A percentile compares a stretch with the other conserved stretches of the same genome.
Evolutionary conservation across 495 filamentous ascomycete genomes (phyloP).

Genomic region (Penicillium pancosmium): DNA sequence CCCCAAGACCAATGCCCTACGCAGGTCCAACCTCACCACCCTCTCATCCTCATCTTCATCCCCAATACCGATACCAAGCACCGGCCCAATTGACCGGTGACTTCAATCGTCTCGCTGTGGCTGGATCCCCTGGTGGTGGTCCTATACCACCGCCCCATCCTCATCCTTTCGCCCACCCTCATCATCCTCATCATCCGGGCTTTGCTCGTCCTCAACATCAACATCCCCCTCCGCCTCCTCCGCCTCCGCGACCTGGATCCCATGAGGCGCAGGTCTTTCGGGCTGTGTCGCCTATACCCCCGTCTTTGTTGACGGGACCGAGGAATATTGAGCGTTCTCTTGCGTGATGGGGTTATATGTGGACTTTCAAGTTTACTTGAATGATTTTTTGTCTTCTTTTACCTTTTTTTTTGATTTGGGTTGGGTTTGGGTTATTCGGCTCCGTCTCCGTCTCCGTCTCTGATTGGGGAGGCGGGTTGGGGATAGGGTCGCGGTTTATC

Average conservation of each 20-base stretch:
- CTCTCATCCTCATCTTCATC: background rate
- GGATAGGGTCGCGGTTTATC: background rate
- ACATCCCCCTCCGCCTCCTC: constrained; percentile 23
- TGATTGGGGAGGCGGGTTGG: no score
- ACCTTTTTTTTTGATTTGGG: background rate
- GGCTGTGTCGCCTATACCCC: constrained; percentile 33
- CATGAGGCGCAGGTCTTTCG: constrained; percentile 24
- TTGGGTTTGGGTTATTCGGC: background rate
- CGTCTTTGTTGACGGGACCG: constrained; percentile 36
- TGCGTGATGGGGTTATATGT: constrained; percentile 27
- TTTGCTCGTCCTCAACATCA: constrained; percentile 17
- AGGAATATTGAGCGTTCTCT: constrained; percentile 45
- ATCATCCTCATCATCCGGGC: constrained; percentile 16
- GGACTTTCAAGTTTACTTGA: background rate
- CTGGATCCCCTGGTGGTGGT: constrained; percentile 4
- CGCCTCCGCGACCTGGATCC: constrained; percentile 21
- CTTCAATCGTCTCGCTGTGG: constrained; percentile 28
- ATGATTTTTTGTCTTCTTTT: background rate
- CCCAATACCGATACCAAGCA: constrained; percentile 25
- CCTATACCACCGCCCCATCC: constrained; percentile 18
- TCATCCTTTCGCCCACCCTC: constrained; percentile 15
- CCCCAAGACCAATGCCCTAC: constrained; percentile 8
- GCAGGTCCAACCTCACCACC: background rate
- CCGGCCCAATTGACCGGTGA: constrained; percentile 40
- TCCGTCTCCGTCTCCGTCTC: no score